These are phyloP conservation scores for Malus sylvestris DNA, from an alignment of 306 rosid genomes.

Conservation along the genomic window DNA sequence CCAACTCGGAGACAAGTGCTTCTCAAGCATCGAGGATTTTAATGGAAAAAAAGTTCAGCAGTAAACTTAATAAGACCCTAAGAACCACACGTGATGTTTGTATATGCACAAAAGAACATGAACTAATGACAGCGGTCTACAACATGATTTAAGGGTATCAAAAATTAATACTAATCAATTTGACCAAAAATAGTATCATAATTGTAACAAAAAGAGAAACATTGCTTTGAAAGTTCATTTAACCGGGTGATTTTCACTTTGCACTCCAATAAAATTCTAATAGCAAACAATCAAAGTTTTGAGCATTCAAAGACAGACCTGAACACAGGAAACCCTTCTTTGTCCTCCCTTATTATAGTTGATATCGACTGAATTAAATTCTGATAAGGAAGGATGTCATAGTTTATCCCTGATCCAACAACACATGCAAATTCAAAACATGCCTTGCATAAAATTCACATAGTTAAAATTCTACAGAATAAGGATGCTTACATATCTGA, in stretches of 20 bases:
- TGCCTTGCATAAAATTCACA: constrained; percentile 56
- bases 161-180: neutral
- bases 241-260: neutral
- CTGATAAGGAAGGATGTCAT: constrained; percentile 60
- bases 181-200: neutral
- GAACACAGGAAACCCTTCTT: constrained; percentile 81
- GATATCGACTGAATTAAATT: constrained; percentile 58
- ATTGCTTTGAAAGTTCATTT: neutral
- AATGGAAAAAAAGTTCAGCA: neutral
- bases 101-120: neutral
- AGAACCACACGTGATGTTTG: neutral
- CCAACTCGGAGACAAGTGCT: neutral
- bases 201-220: neutral
- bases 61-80: neutral
- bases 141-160: neutral
- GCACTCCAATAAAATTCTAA: constrained; percentile 2
- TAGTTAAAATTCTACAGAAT: constrained; percentile 22
- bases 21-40: neutral
- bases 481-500: neutral
- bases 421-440: constrained; percentile 72
- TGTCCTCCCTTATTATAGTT: constrained; percentile 62
- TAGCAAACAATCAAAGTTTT: neutral
- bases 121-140: neutral
- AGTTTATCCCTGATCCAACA: constrained; percentile 48
- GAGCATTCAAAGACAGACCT: constrained; percentile 46